phyloP scores from a whole-genome alignment of 2,329 filamentous ascomycete genomes.

The Colletotrichum musicola region DNA sequence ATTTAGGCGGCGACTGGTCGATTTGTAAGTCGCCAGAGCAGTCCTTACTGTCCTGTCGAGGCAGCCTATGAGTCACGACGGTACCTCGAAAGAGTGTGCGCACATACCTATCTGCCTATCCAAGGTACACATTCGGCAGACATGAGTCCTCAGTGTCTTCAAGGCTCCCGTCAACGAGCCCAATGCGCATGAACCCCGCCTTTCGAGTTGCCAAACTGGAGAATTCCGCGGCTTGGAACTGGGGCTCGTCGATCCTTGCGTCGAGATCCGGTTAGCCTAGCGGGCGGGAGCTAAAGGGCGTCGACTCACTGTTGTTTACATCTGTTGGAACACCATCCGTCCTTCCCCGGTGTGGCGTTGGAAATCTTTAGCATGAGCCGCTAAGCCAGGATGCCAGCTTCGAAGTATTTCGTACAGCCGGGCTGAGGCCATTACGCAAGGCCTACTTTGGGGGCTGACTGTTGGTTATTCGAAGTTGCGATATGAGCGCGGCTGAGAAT shows the following conservation, averaged over 20 bases:
- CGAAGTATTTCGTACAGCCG: slow-evolving; percentile 29
- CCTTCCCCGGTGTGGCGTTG: neutral
- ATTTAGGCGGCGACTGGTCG: slow-evolving; percentile 30
- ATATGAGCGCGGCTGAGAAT: neutral
- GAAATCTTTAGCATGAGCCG: slow-evolving; percentile 6
- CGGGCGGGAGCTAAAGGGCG: neutral
- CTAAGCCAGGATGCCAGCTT: neutral
- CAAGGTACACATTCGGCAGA: too few relatives aligned
- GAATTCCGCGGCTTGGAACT: neutral
- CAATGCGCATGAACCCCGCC: neutral
- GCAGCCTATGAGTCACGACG: slow-evolving; percentile 29
- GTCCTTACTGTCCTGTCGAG: neutral
- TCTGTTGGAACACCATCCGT: too few relatives aligned
- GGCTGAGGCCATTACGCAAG: slow-evolving; percentile 15
- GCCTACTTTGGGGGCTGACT: neutral
- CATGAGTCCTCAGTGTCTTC: slow-evolving; percentile 5
- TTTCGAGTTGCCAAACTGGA: neutral
- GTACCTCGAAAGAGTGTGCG: neutral
- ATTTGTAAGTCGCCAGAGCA: neutral
- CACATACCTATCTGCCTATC: neutral
- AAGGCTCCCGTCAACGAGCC: slow-evolving; percentile 6
- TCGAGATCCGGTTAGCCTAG: slow-evolving; percentile 4
- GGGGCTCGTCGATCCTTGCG: neutral
- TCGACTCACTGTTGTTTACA: slow-evolving; percentile 15
- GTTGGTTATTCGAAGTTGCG: neutral